Percentiles rank a stretch among this genome's conserved stretches.
phyloP scores from a whole-genome alignment of 371 early-diverging fungal genomes.

The Actinomucor elegans region DNA sequence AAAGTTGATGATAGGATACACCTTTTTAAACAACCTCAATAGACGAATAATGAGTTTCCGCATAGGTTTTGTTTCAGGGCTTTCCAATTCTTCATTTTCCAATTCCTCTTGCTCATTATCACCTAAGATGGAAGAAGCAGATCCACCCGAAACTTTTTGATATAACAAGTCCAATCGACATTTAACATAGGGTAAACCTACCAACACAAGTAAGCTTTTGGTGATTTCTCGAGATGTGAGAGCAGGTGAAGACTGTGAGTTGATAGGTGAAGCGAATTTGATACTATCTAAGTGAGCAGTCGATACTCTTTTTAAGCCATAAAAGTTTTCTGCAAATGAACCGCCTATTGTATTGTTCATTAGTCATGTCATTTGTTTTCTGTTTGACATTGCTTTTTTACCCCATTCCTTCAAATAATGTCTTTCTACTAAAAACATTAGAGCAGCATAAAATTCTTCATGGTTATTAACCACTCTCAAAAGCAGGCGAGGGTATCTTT shows the following conservation, averaged over 20 bases:
- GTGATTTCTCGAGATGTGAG: constrained; percentile 54
- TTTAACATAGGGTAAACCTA: constrained; percentile 77
- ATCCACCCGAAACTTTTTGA: constrained; percentile 67
- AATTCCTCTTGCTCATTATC: constrained; percentile 42
- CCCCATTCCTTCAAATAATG: constrained; percentile 83
- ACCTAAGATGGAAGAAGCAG: constrained; percentile 68
- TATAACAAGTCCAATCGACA: constrained; percentile 73
- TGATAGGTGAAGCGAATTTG: constrained; percentile 19
- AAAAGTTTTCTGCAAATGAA: constrained; percentile 92
- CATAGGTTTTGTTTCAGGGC: constrained; percentile 13
- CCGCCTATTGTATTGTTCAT: constrained; percentile 48
- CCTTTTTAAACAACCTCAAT: constrained; percentile 50
- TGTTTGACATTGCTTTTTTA: constrained; percentile 22
- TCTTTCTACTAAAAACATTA: constrained; percentile 79
- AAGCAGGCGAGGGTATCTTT: constrained; percentile 84
- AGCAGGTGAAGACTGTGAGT: constrained; percentile 21
- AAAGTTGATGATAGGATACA: constrained; percentile 72
- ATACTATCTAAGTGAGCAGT: constrained; percentile 23
- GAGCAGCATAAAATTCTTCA: constrained; percentile 76
- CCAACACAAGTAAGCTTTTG: constrained; percentile 69
- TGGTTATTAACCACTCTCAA: constrained; percentile 75
- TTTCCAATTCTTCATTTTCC: constrained; percentile 35
- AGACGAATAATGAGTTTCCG: constrained; percentile 35
- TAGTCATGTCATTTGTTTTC: neutral
- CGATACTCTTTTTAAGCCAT: constrained; percentile 79